Conservation (phyloP, 805 yeast genomes). For the Ogataea populi-albae region DNA sequence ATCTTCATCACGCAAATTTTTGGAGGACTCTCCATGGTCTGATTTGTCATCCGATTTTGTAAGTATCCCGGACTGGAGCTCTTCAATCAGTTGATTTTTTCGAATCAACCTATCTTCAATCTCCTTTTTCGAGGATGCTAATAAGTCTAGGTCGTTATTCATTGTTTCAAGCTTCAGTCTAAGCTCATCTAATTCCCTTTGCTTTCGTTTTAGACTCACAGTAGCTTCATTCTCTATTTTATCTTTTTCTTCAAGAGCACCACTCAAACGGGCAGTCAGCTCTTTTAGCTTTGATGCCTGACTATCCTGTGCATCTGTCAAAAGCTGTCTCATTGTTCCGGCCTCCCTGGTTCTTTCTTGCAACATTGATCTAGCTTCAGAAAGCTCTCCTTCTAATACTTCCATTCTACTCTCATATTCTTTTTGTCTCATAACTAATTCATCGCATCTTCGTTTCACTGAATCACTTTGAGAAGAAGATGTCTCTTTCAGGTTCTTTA, state of each 20-base stretch:
- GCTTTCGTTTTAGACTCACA: slow-evolving; percentile 48
- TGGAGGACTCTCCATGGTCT: not conserved
- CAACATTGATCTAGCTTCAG: slow-evolving; percentile 65
- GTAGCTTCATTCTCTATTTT: slow-evolving; percentile 55
- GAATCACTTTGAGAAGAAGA: slow-evolving; percentile 43
- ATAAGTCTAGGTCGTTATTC: slow-evolving; percentile 17
- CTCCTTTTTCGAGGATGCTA: slow-evolving; percentile 10
- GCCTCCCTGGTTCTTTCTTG: slow-evolving; percentile 83
- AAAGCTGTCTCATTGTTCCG: slow-evolving; percentile 62
- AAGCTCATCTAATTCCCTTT: slow-evolving; percentile 65
- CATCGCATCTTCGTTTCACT: slow-evolving; percentile 69
- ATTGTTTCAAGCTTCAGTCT: slow-evolving; percentile 43
- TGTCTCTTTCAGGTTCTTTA: slow-evolving; percentile 27
- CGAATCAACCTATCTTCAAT: slow-evolving; percentile 8
- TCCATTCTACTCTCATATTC: slow-evolving; percentile 64
- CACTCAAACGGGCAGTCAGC: slow-evolving; percentile 47
- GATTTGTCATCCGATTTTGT: not conserved
- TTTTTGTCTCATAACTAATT: slow-evolving; percentile 58
- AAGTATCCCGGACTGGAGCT: not conserved
- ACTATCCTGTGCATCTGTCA: slow-evolving; percentile 66
- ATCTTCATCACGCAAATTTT: not conserved
- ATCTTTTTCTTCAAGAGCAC: slow-evolving; percentile 58
- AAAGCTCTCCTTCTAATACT: slow-evolving; percentile 76
- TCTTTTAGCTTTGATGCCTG: slow-evolving; percentile 53
- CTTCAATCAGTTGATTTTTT: slow-evolving; percentile 3